Percentiles rank a stretch among this genome's conserved stretches.
phyloP scores from a whole-genome alignment of 257 asterid species.

The Solanum lycopersicoides region DNA sequence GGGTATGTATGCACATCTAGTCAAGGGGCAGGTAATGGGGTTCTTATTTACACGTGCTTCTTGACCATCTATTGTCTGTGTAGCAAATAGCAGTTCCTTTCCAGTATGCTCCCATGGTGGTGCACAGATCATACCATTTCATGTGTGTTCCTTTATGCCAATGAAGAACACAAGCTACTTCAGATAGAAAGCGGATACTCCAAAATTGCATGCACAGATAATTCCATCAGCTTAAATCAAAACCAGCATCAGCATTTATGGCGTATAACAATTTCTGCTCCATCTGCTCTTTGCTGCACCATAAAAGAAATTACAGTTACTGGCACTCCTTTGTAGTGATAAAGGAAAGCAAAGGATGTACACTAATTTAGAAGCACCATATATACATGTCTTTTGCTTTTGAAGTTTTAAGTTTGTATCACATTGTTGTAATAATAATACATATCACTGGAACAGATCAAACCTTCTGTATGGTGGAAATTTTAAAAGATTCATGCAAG shows the following conservation, averaged over 20 bases:
- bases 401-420: neutral
- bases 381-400: neutral
- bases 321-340: neutral
- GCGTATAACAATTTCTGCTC: conserved; percentile 84
- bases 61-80: neutral
- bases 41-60: conserved; percentile 18
- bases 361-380: neutral
- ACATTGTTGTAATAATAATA: neutral
- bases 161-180: neutral
- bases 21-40: neutral
- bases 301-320: neutral
- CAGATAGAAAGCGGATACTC: neutral
- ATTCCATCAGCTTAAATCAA: conserved; percentile 69
- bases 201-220: neutral
- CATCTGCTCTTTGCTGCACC: conserved; percentile 80
- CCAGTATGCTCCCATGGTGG: neutral
- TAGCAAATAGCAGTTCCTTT: neutral
- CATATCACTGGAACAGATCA: neutral
- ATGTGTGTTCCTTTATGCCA: neutral
- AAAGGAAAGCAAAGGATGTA: neutral
- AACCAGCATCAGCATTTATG: conserved; percentile 87
- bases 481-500: conserved; percentile 97
- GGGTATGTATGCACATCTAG: conserved; percentile 16
- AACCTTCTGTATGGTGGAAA: conserved; percentile 98
- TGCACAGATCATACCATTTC: neutral